Evolutionary conservation across 2,329 filamentous ascomycete species (phyloP).

Genomic region (Arthrobotrys conoides): DNA sequence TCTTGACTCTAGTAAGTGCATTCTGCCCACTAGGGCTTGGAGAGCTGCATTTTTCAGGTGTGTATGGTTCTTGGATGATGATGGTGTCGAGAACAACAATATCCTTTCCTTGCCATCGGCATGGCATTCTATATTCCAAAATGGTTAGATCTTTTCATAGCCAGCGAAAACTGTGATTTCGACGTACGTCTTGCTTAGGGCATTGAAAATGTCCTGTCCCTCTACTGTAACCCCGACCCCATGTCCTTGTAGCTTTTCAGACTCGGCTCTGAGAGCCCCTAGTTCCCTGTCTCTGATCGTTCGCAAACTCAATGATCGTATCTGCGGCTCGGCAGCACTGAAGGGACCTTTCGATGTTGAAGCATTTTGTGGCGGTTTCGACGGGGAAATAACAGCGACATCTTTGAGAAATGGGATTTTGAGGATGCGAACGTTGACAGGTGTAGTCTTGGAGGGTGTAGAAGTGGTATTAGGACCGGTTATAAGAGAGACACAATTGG

Average conservation of each 20-base stretch:
- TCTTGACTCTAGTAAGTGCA: conserved; percentile 63
- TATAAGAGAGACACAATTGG: conserved; percentile 62
- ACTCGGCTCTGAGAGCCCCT: conserved; percentile 51
- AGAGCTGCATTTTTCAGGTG: conserved; percentile 50
- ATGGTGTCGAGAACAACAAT: conserved; percentile 64
- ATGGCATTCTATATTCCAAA: conserved; percentile 62
- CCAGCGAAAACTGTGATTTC: not conserved
- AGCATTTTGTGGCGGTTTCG: conserved; percentile 47
- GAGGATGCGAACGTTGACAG: conserved; percentile 63
- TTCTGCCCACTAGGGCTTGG: conserved; percentile 59
- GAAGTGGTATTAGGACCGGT: conserved; percentile 51
- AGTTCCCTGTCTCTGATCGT: conserved; percentile 59
- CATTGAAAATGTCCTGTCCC: conserved; percentile 64
- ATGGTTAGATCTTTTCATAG: conserved; percentile 13
- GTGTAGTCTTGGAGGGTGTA: conserved; percentile 38
- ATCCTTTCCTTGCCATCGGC: conserved; percentile 64
- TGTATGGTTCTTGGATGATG: conserved; percentile 64
- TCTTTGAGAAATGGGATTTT: conserved; percentile 64
- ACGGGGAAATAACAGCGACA: conserved; percentile 61
- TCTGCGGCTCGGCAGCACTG: conserved; percentile 63
- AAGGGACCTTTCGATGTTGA: conserved; percentile 59
- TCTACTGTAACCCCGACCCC: conserved; percentile 64
- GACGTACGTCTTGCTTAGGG: conserved; percentile 63
- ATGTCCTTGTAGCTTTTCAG: conserved; percentile 60
- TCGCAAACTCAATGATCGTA: conserved; percentile 61